Conservation (phyloP, 2,329 filamentous ascomycete species). For the Xenoacremonium recifei region DNA sequence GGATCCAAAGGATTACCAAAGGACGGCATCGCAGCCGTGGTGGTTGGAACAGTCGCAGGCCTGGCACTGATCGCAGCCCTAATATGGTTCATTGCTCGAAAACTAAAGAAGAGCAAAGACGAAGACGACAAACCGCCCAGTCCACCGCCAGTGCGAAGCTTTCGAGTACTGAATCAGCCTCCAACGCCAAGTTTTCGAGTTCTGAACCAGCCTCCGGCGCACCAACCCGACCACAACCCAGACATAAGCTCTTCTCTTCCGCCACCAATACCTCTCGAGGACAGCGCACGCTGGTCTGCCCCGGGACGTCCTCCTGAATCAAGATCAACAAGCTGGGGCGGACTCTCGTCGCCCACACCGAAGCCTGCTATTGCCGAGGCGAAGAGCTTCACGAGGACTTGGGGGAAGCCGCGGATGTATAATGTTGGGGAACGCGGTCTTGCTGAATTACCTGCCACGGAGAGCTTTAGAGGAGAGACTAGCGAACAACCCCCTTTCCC, state of each 20-base stretch:
- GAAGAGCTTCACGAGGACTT: conserved; percentile 18
- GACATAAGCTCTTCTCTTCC: too few relatives aligned
- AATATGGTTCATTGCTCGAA: conserved; percentile 13
- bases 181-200: background rate
- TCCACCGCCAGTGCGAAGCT: background rate
- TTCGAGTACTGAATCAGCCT: background rate
- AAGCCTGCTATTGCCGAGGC: conserved; percentile 24
- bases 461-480: background rate
- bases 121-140: background rate
- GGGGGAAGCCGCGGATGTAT: conserved; percentile 23
- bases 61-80: conserved; percentile 1
- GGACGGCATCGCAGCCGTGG: conserved; percentile 18
- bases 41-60: conserved; percentile 11
- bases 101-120: conserved; percentile 2
- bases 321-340: conserved; percentile 16
- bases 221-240: background rate
- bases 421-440: conserved; percentile 13
- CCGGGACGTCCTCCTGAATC: conserved; percentile 14
- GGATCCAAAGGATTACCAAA: conserved; percentile 6
- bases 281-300: conserved; percentile 13
- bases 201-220: background rate
- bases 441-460: conserved; percentile 6
- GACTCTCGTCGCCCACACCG: conserved; percentile 18
- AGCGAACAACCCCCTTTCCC: background rate
- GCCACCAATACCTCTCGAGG: conserved; percentile 5